phyloP scores from a whole-genome alignment of 202 grass and related monocot species.

The Hordeum pubiflorum region DNA sequence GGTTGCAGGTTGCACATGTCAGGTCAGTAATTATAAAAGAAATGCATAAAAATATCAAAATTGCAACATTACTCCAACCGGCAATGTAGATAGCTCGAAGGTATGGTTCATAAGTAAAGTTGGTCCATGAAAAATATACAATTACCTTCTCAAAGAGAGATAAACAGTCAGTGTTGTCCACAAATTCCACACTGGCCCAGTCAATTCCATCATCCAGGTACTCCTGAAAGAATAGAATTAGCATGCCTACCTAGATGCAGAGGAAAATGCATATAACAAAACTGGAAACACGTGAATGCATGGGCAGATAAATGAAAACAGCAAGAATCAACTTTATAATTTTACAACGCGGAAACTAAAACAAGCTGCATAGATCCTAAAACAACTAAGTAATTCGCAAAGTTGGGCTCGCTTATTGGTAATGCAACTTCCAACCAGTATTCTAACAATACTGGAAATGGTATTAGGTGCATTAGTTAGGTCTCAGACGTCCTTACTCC shows the following conservation, averaged over 20 bases:
- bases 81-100: neutral
- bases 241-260: neutral
- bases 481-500: neutral
- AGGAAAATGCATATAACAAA: slow-evolving; percentile 15
- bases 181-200: slow-evolving; percentile 86
- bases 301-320: neutral
- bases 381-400: neutral
- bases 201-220: slow-evolving; percentile 91
- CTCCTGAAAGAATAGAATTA: slow-evolving; percentile 52
- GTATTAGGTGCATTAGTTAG: neutral
- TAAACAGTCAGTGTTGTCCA: slow-evolving; percentile 87
- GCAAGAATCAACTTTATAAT: neutral
- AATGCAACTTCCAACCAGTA: slow-evolving; percentile 2
- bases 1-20: neutral
- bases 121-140: slow-evolving; percentile 13
- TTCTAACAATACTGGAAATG: neutral
- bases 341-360: slow-evolving; percentile 11
- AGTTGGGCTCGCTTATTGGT: neutral
- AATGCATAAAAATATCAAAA: neutral
- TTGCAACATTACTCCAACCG: neutral
- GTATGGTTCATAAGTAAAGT: neutral
- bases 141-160: slow-evolving; percentile 94
- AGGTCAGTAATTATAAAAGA: slow-evolving; percentile 19
- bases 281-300: slow-evolving; percentile 9
- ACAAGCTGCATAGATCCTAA: slow-evolving; percentile 16